Conservation (phyloP, 495 filamentous ascomycete species). For the Lichina pygmaea region DNA sequence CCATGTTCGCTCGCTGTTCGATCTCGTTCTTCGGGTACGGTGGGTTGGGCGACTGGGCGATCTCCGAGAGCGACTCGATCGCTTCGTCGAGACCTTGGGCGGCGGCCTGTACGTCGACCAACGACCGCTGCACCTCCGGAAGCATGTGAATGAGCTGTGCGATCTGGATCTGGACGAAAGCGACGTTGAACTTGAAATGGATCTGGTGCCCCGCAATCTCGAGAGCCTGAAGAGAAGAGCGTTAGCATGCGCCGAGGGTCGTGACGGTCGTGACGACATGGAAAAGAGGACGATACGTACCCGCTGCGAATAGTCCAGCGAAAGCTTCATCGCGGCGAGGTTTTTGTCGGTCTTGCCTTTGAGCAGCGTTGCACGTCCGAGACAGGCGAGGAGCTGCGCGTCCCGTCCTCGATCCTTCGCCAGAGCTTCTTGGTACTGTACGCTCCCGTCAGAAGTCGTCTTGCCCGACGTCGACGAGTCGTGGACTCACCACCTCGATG, state of each 20-base stretch:
- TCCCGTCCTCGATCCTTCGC: slow-evolving; percentile 57
- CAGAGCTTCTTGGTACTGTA: slow-evolving; percentile 40
- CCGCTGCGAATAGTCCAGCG: slow-evolving; percentile 65
- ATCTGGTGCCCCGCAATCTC: slow-evolving; percentile 54
- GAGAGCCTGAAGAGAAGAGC: slow-evolving; percentile 27
- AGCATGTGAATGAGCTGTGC: slow-evolving; percentile 55
- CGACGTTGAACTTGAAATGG: slow-evolving; percentile 90
- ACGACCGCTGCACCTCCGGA: slow-evolving; percentile 43
- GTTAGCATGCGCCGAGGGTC: background rate
- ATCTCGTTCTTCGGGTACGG: slow-evolving; percentile 77
- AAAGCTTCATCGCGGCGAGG: slow-evolving; percentile 53
- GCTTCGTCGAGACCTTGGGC: slow-evolving; percentile 68
- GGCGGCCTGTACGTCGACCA: slow-evolving; percentile 54
- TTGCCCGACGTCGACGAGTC: background rate
- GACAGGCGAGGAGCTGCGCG: slow-evolving; percentile 59
- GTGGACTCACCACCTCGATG: slow-evolving; percentile 39
- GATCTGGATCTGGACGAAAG: slow-evolving; percentile 86
- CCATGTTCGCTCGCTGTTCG: slow-evolving; percentile 92
- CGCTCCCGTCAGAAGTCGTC: background rate
- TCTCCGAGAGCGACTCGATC: slow-evolving; percentile 53
- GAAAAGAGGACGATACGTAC: slow-evolving; percentile 11
- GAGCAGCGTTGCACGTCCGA: slow-evolving; percentile 81
- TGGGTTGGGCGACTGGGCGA: slow-evolving; percentile 57
- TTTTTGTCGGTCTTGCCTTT: slow-evolving; percentile 61
- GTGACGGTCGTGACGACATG: background rate